phyloP scores from a whole-genome alignment of 805 yeast species.

The Alloascoidea africana region DNA sequence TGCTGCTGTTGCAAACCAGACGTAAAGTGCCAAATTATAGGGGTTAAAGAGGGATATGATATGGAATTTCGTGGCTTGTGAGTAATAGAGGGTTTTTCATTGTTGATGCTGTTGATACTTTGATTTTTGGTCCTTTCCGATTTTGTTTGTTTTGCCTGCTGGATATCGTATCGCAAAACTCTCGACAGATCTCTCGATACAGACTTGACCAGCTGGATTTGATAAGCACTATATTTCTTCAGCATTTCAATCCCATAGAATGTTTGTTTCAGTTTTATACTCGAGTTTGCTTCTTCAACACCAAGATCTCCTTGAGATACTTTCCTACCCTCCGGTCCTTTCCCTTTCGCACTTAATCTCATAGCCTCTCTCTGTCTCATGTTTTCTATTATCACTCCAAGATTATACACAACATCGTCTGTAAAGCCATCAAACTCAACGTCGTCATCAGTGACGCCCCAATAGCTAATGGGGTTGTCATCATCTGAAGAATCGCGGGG shows the following conservation, averaged over 20 bases:
- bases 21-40: neutral
- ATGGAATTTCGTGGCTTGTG: neutral
- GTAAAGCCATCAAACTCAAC: neutral
- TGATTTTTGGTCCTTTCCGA: neutral
- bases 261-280: neutral
- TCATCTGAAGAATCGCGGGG: neutral
- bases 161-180: neutral
- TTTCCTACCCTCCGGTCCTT: too few species aligned
- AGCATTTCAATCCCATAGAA: neutral
- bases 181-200: neutral
- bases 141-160: neutral
- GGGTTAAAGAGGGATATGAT: neutral
- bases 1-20: slow-evolving; percentile 1
- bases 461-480: neutral
- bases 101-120: too few species aligned
- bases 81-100: neutral
- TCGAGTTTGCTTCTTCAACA: neutral
- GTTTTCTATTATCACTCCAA: neutral
- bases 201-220: neutral
- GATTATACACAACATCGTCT: neutral
- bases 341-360: too few species aligned
- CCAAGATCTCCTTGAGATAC: too few species aligned
- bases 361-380: neutral
- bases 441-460: slow-evolving; percentile 1
- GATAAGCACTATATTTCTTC: neutral